Evolutionary conservation across 108 stramenopile species (phyloP).

Genomic region (Bacterosira constricta): DNA sequence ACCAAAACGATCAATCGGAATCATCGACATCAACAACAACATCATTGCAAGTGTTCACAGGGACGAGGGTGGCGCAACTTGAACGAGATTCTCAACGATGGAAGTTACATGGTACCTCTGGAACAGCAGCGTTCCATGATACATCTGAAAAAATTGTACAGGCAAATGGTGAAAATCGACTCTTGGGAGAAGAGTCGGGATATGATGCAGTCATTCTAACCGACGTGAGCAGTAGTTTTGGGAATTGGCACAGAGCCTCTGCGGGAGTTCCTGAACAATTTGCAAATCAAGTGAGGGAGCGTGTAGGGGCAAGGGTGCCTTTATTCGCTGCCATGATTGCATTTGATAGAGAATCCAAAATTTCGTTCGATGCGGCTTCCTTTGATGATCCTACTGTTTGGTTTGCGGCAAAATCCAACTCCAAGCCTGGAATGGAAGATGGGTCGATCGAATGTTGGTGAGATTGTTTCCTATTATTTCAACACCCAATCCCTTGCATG

Average conservation of each 20-base stretch:
- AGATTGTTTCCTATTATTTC: not conserved
- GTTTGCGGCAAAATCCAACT: conserved; percentile 57
- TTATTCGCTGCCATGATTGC: conserved; percentile 70
- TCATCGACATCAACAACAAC: conserved; percentile 6
- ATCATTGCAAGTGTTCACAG: conserved; percentile 21
- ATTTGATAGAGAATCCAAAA: conserved; percentile 20
- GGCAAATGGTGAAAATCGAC: not conserved
- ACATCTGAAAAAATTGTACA: conserved; percentile 41
- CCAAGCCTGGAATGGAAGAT: conserved; percentile 53
- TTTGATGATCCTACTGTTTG: conserved; percentile 49
- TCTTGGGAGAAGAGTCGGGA: conserved; percentile 11
- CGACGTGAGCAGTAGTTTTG: conserved; percentile 55
- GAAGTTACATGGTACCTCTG: conserved; percentile 47
- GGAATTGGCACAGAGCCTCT: conserved; percentile 67
- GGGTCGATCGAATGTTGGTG: not conserved
- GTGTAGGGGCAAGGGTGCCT: conserved; percentile 49
- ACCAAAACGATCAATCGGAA: not conserved
- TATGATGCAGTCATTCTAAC: conserved; percentile 72
- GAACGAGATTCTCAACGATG: conserved; percentile 45
- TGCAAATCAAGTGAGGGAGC: conserved; percentile 31
- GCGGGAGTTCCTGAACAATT: conserved; percentile 62
- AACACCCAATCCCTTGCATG: too few species aligned
- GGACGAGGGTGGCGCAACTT: conserved; percentile 51
- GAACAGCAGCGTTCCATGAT: conserved; percentile 66
- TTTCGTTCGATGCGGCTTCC: conserved; percentile 47